Evolutionary conservation across 1,284 basidiomycete genomes (phyloP), one percentile per base, ranked within the genome.

Genomic region (Cryptococcus deneoformans): DNA sequence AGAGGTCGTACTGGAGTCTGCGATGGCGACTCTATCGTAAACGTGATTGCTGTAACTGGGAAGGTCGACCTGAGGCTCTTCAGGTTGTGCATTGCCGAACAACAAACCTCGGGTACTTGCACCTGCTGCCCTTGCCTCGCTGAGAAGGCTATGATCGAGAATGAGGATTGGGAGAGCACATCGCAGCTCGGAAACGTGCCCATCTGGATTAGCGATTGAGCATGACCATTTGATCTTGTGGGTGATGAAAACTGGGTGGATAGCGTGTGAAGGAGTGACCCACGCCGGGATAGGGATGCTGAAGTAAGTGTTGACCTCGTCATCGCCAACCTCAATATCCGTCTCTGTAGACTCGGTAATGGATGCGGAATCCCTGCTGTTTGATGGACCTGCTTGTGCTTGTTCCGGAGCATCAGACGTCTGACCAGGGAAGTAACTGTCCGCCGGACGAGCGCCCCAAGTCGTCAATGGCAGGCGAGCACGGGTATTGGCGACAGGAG

Each of bases 1-100:
- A 4, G 65, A 59, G 3, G 66, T 57, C 6, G 61, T 60, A n/a
- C 61, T 63, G 57, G 87, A 84, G 70, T 88, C 81, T 10, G 86
- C 86, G 68, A 90, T 87, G 43, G 92, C 90, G 42, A 96, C 85
- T 39, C 92, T 84, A 73, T 96, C 92, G 48, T 89, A 85, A 10
- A 96, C 86, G 75, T 96, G 92, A 52, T 90, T 85, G 20, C 82
- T 84, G 77, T 95, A 96, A 61, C 87, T 89, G 0, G 90, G 93
- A 11, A 93, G 82, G 69, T 92, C 88, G 56, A 83, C 69, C 49
- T 87, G 89, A 29, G 83, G 84, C 49, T 85, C 82, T 39, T 82
- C 80, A 0, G 78, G 78, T 11, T 73, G 66, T 35, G 74, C 68
- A 6, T 79, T 77, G 29, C 84, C 85, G 49, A 86, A 83, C 8